Conservation (phyloP, 2,329 filamentous ascomycete species). For the Aspergillus piperis region DNA sequence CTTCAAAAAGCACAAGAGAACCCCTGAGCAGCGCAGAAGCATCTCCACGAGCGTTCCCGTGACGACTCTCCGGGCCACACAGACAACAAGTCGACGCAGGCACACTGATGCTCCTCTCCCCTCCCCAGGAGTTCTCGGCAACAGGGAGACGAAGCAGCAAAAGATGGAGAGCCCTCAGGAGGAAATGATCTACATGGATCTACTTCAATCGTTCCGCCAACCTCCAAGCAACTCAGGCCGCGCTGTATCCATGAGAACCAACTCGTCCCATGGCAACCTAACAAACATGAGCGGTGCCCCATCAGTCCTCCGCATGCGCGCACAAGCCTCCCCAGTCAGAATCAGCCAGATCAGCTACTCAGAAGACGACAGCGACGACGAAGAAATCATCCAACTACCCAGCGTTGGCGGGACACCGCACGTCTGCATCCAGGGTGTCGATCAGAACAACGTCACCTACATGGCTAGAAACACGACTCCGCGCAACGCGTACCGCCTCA, state of each 20-base stretch:
- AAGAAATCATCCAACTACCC: slow-evolving; percentile 40
- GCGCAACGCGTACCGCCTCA: slow-evolving; percentile 32
- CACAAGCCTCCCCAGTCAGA: slow-evolving; percentile 30
- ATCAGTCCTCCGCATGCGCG: slow-evolving; percentile 37
- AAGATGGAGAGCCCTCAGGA: slow-evolving; percentile 21
- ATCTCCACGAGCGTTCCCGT: slow-evolving; percentile 32
- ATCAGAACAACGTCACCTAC: slow-evolving; percentile 38
- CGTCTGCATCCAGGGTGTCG: slow-evolving; percentile 35
- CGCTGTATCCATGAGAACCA: slow-evolving; percentile 16
- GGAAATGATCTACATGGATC: slow-evolving; percentile 34
- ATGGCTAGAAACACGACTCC: slow-evolving; percentile 30
- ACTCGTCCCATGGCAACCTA: slow-evolving; percentile 14
- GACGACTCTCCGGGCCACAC: slow-evolving; percentile 23
- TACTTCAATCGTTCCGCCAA: slow-evolving; percentile 20
- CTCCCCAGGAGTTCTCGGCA: slow-evolving; percentile 31
- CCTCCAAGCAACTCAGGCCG: slow-evolving; percentile 9
- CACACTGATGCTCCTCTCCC: slow-evolving; percentile 46
- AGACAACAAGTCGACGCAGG: slow-evolving; percentile 32
- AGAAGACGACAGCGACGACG: slow-evolving; percentile 35
- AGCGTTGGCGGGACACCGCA: slow-evolving; percentile 25
- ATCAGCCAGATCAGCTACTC: slow-evolving; percentile 24
- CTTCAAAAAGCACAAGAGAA: slow-evolving; percentile 30
- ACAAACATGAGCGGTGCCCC: slow-evolving; percentile 19
- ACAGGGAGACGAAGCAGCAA: slow-evolving; percentile 16
- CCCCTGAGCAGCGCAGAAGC: slow-evolving; percentile 31